Percentiles rank a stretch among this genome's conserved stretches.
phyloP scores from a whole-genome alignment of 169 alveolate species.

The Eimeria necatrix region DNA sequence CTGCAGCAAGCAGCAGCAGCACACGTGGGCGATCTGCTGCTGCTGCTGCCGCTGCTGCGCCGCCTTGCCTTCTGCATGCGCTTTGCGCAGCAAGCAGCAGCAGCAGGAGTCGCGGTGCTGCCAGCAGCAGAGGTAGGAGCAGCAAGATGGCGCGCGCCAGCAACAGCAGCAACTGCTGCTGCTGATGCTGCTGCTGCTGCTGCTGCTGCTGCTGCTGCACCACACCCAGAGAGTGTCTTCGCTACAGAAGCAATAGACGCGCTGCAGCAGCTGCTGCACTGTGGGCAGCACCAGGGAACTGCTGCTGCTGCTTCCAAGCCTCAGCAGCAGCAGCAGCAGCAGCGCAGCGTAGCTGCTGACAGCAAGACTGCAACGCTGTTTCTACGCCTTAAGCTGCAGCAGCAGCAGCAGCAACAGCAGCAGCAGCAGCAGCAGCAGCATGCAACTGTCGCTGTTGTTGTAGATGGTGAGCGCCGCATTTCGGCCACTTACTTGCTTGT shows the following conservation, averaged over 20 bases:
- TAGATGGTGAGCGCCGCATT: not conserved
- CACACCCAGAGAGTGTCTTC: conserved; percentile 22
- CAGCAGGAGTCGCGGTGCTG: conserved; percentile 28
- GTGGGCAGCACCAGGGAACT: not conserved
- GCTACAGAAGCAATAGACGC: conserved; percentile 46
- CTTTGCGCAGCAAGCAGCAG: conserved; percentile 54
- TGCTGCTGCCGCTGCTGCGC: conserved; percentile 74
- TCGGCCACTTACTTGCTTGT: conserved; percentile 19
- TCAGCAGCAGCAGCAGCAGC: not conserved
- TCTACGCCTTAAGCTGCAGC: conserved; percentile 34
- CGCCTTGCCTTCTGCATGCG: conserved; percentile 68
- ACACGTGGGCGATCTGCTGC: conserved; percentile 52
- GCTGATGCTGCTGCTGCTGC: conserved; percentile 31
- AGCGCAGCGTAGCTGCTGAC: not conserved
- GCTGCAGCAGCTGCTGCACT: conserved; percentile 55
- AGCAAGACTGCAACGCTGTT: conserved; percentile 31
- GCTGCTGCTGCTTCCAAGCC: conserved; percentile 5
- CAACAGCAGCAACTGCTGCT: conserved; percentile 5
- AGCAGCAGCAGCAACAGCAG: conserved; percentile 22
- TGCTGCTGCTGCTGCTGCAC: conserved; percentile 50
- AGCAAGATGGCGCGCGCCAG: conserved; percentile 24
- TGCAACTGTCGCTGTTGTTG: conserved; percentile 40
- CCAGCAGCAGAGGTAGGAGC: conserved; percentile 69
- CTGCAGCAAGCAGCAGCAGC: conserved; percentile 55
- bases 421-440: conserved; percentile 45